These are phyloP conservation scores for Mycosarcoma mackinlayi DNA, from an alignment of 1,284 basidiomycete species.

Conservation along the genomic window DNA sequence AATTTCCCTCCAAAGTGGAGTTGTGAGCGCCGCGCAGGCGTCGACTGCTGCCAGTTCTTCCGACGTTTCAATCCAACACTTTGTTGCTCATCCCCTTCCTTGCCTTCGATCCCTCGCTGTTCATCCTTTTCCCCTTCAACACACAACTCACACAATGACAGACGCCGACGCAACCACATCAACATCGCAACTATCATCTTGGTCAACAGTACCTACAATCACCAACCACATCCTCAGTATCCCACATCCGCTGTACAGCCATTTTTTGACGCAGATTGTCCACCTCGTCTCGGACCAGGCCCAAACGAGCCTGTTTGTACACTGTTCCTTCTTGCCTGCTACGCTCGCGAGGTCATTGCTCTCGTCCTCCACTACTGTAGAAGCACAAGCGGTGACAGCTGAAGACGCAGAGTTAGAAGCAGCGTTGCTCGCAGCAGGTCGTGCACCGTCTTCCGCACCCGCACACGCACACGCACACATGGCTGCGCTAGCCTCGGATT, in stretches of 20 bases:
- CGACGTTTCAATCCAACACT: background rate
- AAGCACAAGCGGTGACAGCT: background rate
- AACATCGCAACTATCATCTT: background rate
- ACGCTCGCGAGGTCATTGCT: conserved; percentile 10
- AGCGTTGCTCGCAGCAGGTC: conserved; percentile 23
- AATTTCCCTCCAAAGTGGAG: conserved; percentile 2
- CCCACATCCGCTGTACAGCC: conserved; percentile 12
- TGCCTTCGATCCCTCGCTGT: too few species aligned
- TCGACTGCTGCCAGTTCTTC: background rate
- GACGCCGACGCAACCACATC: background rate
- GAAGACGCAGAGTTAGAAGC: conserved; percentile 21
- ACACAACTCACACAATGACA: background rate
- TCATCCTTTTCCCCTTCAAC: background rate
- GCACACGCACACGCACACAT: background rate
- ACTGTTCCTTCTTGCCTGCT: conserved; percentile 15
- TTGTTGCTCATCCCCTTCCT: too few species aligned
- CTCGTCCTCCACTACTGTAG: background rate
- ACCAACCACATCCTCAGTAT: conserved; percentile 36
- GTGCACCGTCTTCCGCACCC: background rate
- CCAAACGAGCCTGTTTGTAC: conserved; percentile 24
- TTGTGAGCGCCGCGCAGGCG: background rate
- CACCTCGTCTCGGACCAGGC: conserved; percentile 7
- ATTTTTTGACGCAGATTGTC: conserved; percentile 32
- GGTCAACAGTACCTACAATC: background rate
- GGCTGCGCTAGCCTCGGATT: conserved; percentile 32